phyloP scores from a whole-genome alignment of 2,329 filamentous ascomycete species.

The Venturia effusa region DNA sequence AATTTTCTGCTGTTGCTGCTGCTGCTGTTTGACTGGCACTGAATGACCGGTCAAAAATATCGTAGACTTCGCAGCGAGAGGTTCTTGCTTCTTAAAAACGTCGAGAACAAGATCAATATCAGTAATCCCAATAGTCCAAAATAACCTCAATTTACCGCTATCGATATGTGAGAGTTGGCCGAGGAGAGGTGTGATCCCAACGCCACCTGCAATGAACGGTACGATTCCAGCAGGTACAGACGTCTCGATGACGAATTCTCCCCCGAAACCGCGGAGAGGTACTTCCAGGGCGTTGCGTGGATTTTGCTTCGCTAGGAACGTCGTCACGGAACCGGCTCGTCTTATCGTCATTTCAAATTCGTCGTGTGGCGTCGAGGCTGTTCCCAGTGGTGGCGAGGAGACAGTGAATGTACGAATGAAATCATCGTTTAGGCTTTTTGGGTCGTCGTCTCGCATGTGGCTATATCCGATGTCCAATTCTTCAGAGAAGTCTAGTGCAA shows the following conservation, averaged over 20 bases:
- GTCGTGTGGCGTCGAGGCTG: conserved; percentile 16
- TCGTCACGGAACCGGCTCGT: conserved; percentile 58
- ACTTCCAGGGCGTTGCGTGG: conserved; percentile 46
- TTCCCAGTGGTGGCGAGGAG: conserved; percentile 40
- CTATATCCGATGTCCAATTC: conserved; percentile 64
- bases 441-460: conserved; percentile 78
- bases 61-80: conserved; percentile 41
- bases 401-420: conserved; percentile 76
- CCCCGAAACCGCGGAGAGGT: conserved; percentile 63
- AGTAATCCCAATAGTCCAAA: conserved; percentile 55
- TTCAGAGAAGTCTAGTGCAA: conserved; percentile 59
- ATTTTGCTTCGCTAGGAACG: conserved; percentile 50
- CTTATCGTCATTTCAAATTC: conserved; percentile 64
- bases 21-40: conserved; percentile 12
- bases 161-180: conserved; percentile 50
- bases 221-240: conserved; percentile 27
- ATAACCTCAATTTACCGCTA: conserved; percentile 39
- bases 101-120: conserved; percentile 56
- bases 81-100: conserved; percentile 41
- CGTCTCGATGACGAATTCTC: conserved; percentile 42
- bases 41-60: conserved; percentile 53
- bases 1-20: conserved; percentile 23
- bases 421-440: conserved; percentile 72
- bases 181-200: conserved; percentile 76
- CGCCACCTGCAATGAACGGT: conserved; percentile 63